Conservation (phyloP, 2,329 filamentous ascomycete genomes). For the Fusarium sterilihyphosum region DNA sequence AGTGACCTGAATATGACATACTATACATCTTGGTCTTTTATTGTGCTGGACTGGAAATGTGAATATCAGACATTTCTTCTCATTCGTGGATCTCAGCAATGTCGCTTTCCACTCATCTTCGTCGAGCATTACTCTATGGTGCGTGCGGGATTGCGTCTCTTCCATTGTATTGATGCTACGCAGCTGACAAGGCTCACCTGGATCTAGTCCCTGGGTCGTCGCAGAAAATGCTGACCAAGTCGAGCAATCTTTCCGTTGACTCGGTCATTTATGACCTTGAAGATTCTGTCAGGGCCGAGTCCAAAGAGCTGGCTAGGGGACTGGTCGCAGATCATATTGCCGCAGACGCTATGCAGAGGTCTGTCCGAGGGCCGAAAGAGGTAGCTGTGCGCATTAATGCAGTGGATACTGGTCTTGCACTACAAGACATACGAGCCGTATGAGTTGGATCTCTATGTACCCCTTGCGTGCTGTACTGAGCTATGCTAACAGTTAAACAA, state of each 20-base stretch:
- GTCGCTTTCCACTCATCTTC: neutral
- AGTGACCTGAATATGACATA: neutral
- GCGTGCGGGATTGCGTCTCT: neutral
- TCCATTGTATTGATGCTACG: neutral
- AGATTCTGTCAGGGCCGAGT: neutral
- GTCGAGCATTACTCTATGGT: neutral
- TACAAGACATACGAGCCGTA: neutral
- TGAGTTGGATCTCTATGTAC: too few relatives aligned
- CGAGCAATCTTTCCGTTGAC: neutral
- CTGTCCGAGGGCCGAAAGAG: neutral
- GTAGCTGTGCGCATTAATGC: neutral
- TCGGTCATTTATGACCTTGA: conserved; percentile 16
- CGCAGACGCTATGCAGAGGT: neutral
- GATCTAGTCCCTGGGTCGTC: conserved; percentile 3
- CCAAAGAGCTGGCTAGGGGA: neutral
- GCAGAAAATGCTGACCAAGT: conserved; percentile 15
- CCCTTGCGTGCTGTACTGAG: neutral
- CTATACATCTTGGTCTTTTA: too few relatives aligned
- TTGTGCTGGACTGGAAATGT: too few relatives aligned
- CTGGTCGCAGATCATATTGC: neutral
- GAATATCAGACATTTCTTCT: too few relatives aligned
- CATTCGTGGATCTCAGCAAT: neutral
- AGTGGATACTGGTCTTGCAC: neutral
- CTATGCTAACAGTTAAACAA: neutral
- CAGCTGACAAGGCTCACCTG: neutral